Conservation (phyloP, 306 rosid species). For the Fragaria iinumae region DNA sequence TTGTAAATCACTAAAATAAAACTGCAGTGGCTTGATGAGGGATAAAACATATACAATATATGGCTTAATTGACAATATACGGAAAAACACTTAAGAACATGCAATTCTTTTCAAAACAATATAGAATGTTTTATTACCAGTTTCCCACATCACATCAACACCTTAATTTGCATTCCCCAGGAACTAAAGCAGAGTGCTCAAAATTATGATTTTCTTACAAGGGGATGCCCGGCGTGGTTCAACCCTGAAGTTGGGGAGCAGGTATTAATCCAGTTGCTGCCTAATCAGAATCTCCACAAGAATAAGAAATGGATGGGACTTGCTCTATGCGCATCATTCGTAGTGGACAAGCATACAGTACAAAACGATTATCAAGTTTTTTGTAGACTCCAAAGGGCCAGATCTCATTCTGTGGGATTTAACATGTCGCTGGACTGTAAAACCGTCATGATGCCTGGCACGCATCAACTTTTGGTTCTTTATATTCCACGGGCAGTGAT, state of each 20-base stretch:
- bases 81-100: no score
- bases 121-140: no score
- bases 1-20: no score
- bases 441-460: neutral
- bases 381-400: neutral
- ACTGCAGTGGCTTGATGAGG: no score
- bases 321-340: neutral
- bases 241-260: neutral
- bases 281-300: neutral
- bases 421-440: neutral
- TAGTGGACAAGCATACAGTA: neutral
- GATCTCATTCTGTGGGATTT: neutral
- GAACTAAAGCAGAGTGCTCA: neutral
- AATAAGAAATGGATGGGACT: conserved; percentile 13
- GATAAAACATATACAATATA: no score
- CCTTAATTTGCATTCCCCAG: neutral
- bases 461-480: neutral
- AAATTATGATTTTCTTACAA: neutral
- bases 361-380: neutral
- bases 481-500: neutral
- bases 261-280: neutral
- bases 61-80: no score
- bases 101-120: no score
- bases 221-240: conserved; percentile 8
- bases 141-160: no score